A percentile compares a stretch with the other conserved stretches of the same genome.
Evolutionary conservation across 768 basidiomycete genomes (phyloP).

Genomic region (Termitomyces eurrhizus): DNA sequence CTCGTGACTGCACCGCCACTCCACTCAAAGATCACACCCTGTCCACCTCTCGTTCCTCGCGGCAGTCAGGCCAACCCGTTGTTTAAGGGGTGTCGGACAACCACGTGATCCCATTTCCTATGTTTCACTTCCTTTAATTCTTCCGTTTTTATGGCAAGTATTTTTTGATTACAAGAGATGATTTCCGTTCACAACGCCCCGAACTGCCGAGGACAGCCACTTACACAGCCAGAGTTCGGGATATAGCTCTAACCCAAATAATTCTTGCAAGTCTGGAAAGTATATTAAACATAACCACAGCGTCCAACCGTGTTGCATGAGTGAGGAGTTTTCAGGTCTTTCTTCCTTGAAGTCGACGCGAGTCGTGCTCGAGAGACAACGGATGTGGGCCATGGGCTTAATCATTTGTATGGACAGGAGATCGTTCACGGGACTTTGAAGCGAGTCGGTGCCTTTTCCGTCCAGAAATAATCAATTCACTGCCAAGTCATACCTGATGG

Average conservation of each 20-base stretch:
- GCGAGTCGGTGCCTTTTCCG: neutral
- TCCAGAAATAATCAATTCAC: neutral
- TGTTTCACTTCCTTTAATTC: too few relatives aligned
- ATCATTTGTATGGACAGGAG: neutral
- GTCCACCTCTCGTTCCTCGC: too few relatives aligned
- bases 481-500: neutral
- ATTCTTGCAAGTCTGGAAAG: too few relatives aligned
- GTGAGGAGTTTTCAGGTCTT: neutral
- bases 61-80: too few relatives aligned
- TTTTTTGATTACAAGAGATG: constrained; percentile 3
- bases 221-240: too few relatives aligned
- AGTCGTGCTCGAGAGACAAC: neutral
- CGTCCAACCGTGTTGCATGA: neutral
- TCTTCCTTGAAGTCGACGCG: neutral
- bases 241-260: too few relatives aligned
- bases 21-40: too few relatives aligned
- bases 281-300: neutral
- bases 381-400: constrained; percentile 1
- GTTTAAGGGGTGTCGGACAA: too few relatives aligned
- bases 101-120: too few relatives aligned
- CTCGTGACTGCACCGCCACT: too few relatives aligned
- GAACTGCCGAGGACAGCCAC: too few relatives aligned
- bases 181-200: constrained; percentile 11
- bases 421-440: constrained; percentile 4
- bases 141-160: constrained; percentile 17